Percentiles rank a stretch among this genome's conserved stretches.
phyloP scores from a whole-genome alignment of 345 rosid genomes.

The Eucalyptus tenuipes region DNA sequence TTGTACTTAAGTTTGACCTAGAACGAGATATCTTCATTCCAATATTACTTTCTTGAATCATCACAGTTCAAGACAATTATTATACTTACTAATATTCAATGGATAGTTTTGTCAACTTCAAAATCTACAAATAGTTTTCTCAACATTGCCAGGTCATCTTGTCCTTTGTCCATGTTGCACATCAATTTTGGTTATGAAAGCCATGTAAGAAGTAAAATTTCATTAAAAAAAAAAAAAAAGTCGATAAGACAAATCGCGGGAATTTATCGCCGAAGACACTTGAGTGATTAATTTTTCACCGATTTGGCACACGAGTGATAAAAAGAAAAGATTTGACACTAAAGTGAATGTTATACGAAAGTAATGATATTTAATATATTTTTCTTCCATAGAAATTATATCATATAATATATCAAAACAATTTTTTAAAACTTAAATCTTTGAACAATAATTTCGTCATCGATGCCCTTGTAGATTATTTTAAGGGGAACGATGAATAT shows the following conservation, averaged over 20 bases:
- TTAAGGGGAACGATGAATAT: background rate
- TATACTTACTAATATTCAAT: no score
- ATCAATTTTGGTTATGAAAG: background rate
- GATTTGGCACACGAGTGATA: background rate
- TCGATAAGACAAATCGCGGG: background rate
- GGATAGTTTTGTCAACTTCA: no score
- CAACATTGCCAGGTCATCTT: background rate
- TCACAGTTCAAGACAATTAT: no score
- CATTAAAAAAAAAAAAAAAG: background rate
- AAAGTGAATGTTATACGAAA: rapidly evolving
- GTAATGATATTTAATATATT: background rate
- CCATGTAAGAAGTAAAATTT: background rate
- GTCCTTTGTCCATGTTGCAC: background rate
- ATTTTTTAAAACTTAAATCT: background rate
- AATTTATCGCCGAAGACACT: background rate
- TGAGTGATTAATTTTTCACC: background rate
- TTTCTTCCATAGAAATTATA: background rate
- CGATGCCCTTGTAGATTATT: background rate
- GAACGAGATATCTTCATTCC: no score
- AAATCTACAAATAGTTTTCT: no score
- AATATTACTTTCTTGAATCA: no score
- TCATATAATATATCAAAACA: background rate
- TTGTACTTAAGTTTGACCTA: no score
- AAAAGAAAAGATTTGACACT: background rate
- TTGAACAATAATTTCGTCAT: background rate